Evolutionary conservation across 2,329 filamentous ascomycete species (phyloP).

Genomic region (Monosporascus sp.): DNA sequence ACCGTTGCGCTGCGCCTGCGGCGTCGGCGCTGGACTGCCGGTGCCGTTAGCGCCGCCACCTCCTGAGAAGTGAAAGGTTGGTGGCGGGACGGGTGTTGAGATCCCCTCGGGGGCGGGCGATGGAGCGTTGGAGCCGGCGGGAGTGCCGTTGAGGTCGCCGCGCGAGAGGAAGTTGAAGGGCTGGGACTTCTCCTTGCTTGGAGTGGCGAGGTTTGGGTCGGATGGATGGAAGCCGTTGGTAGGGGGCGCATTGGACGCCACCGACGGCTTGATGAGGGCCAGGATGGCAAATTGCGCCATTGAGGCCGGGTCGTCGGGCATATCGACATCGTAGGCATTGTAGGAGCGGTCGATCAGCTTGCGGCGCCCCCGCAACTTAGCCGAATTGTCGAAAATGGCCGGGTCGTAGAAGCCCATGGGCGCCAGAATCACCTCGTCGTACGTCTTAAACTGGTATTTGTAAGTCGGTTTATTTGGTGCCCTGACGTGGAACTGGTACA

Average conservation of each 20-base stretch:
- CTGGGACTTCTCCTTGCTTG: slow-evolving; percentile 58
- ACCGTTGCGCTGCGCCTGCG: slow-evolving; percentile 39
- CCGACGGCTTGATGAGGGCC: slow-evolving; percentile 53
- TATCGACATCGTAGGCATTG: slow-evolving; percentile 85
- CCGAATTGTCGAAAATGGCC: slow-evolving; percentile 73
- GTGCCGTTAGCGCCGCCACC: slow-evolving; percentile 37
- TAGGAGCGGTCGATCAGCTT: slow-evolving; percentile 82
- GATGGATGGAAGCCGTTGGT: slow-evolving; percentile 36
- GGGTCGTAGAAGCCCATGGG: slow-evolving; percentile 94
- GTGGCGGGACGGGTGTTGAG: slow-evolving; percentile 58
- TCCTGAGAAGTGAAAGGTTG: slow-evolving; percentile 45
- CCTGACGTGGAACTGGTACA: slow-evolving; percentile 85
- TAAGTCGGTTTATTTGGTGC: slow-evolving; percentile 82
- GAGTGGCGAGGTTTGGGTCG: slow-evolving; percentile 48
- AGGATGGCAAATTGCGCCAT: slow-evolving; percentile 70
- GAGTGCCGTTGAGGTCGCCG: slow-evolving; percentile 68
- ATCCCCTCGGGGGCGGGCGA: slow-evolving; percentile 78
- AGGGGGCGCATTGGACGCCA: slow-evolving; percentile 32
- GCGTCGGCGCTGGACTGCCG: slow-evolving; percentile 46
- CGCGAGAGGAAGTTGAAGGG: slow-evolving; percentile 66
- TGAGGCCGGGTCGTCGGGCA: slow-evolving; percentile 83
- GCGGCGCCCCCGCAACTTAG: slow-evolving; percentile 73
- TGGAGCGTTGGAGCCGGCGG: slow-evolving; percentile 77
- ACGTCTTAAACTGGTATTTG: slow-evolving; percentile 95
- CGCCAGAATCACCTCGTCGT: slow-evolving; percentile 92